Conservation (phyloP, 352 stramenopile genomes). For the Globisporangium iwayamae region DNA sequence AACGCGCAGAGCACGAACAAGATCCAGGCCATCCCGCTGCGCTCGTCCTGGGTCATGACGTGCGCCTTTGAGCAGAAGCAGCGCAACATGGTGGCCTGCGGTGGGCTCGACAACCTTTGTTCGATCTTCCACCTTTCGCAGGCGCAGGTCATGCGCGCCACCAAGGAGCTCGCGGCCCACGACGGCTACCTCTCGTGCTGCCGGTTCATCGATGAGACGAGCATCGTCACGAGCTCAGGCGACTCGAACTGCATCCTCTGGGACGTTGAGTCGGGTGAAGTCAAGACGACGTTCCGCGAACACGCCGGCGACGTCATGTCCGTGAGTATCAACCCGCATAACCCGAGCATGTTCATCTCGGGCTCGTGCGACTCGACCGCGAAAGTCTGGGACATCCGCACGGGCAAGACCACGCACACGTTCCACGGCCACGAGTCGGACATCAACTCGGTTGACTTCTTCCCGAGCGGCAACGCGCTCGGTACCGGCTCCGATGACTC, state of each 20-base stretch:
- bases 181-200: slow-evolving; percentile 98
- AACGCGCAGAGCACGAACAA: slow-evolving; percentile 97
- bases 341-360: slow-evolving; percentile 97
- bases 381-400: slow-evolving; percentile 98
- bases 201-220: slow-evolving; percentile 94
- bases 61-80: slow-evolving; percentile 98
- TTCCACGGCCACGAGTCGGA: slow-evolving; percentile 97
- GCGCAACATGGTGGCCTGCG: slow-evolving; percentile 97
- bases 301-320: slow-evolving; percentile 98
- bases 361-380: slow-evolving; percentile 95
- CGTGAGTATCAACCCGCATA: slow-evolving; percentile 93
- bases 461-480: slow-evolving; percentile 94
- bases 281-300: slow-evolving; percentile 96
- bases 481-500: slow-evolving; percentile 97
- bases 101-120: slow-evolving; percentile 98
- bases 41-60: slow-evolving; percentile 99
- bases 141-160: slow-evolving; percentile 87
- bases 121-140: slow-evolving; percentile 98
- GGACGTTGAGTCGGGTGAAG: slow-evolving; percentile 94
- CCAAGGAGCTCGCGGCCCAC: slow-evolving; percentile 95
- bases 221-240: slow-evolving; percentile 93
- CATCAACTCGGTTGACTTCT: slow-evolving; percentile 99
- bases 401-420: slow-evolving; percentile 94
- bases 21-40: slow-evolving; percentile 95
- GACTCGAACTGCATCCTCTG: slow-evolving; percentile 99